These are phyloP conservation scores for Fusarium luffae DNA, from an alignment of 2,329 filamentous ascomycete genomes.

Conservation along the genomic window DNA sequence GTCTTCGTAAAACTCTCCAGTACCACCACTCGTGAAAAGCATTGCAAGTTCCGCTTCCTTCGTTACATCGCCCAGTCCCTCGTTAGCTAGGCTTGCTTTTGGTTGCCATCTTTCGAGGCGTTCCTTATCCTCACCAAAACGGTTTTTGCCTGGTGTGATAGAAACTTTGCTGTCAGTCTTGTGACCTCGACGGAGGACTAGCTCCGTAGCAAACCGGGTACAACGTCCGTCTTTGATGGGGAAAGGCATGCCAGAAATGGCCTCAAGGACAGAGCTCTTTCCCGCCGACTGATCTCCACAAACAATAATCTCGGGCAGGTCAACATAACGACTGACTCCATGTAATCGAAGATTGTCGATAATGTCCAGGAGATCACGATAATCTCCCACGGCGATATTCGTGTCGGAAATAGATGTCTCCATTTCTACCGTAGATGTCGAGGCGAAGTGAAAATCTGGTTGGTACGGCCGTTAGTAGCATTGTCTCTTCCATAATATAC, in stretches of 20 bases:
- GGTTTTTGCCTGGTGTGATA: conserved; percentile 41
- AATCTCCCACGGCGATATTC: neutral
- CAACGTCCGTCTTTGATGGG: conserved; percentile 68
- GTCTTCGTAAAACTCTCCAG: conserved; percentile 58
- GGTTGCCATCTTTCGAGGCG: conserved; percentile 7
- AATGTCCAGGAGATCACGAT: conserved; percentile 44
- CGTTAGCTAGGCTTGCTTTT: conserved; percentile 36
- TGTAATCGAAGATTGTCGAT: conserved; percentile 52
- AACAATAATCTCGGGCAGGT: conserved; percentile 61
- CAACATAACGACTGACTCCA: conserved; percentile 52
- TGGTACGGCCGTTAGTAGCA: neutral
- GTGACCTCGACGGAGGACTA: conserved; percentile 60
- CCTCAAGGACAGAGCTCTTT: conserved; percentile 73
- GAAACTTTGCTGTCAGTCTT: conserved; percentile 49
- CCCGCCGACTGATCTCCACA: conserved; percentile 71
- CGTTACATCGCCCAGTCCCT: conserved; percentile 47
- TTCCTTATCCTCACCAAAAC: neutral
- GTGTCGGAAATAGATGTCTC: neutral
- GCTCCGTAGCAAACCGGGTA: conserved; percentile 71
- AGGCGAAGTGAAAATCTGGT: neutral
- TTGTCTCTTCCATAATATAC: neutral
- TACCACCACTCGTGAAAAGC: too few species aligned
- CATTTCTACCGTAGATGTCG: neutral
- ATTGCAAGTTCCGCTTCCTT: conserved; percentile 55
- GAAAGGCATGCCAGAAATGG: conserved; percentile 70